Evolutionary conservation across 805 yeast genomes (phyloP), one percentile per base, ranked within the genome.

Genomic region (Metschnikowia bowlesiae): DNA sequence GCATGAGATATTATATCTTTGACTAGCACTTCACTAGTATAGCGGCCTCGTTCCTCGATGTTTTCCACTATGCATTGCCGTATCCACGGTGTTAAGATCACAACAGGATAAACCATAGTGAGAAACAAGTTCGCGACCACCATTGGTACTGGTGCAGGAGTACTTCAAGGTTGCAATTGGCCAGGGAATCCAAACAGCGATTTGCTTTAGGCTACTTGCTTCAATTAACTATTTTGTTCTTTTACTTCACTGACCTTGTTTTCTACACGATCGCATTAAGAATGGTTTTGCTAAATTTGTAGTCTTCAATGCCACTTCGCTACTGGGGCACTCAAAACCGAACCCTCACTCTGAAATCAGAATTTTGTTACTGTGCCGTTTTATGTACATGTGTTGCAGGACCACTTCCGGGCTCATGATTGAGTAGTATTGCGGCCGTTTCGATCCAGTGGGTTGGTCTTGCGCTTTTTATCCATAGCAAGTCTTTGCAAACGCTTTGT

Each of bases 401-500:
- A n/a, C 13, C 16, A 36, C 6, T 36, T 9, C 22, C 26, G 28
- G 16, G 16, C 13, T 18, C n/a, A 18, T 18, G 13, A 11, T 36
- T 36, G n/a, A 36, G 13, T 9, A 10, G 29, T 8, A 11, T 13
- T 37, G 5, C 18, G 26, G 30, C 22, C 8, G 30, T n/a, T 14
- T 41, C 18, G 28, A 22, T 33, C 38, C 39, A 31, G 37, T 28
- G 7, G 11, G 10, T 30, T 40, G 14, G 46, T 44, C 22, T 38
- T 49, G 13, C 55, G 50, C 29, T 52, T 52, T 32, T 51, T 49
- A 14, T 51, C 50, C 46, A 47, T 44, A 18, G 53, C 54, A 26
- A 71, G 57, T 33, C 76, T 54, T 47, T 67, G 65, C 6, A 50
- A 49, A 50, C 76, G 54, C 53, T 68, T 71, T 5, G 69, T 67